Conservation (phyloP, 2,329 filamentous ascomycete genomes). For the Phaeosphaeria sp. region DNA sequence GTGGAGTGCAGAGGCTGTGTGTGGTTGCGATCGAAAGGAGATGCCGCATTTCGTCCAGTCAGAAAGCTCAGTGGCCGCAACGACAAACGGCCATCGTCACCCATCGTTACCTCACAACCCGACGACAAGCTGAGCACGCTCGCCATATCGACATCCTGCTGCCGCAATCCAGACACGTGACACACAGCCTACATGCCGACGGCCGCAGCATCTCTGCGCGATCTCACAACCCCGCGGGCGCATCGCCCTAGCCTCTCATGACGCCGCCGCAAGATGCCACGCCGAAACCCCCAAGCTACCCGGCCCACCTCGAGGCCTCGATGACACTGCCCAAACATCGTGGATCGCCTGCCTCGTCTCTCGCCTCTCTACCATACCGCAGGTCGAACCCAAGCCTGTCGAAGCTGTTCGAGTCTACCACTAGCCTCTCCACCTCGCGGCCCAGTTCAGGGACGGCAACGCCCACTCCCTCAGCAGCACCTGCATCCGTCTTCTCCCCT, state of each 20-base stretch:
- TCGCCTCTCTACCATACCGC: conserved; percentile 62
- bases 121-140: conserved; percentile 7
- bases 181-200: conserved; percentile 43
- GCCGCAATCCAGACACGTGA: not conserved
- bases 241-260: conserved; percentile 48
- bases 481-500: conserved; percentile 55
- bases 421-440: conserved; percentile 50
- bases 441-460: conserved; percentile 54
- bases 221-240: conserved; percentile 40
- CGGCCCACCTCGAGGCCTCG: conserved; percentile 70
- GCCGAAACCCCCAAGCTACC: conserved; percentile 44
- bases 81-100: conserved; percentile 28
- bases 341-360: conserved; percentile 65
- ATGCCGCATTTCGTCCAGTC: conserved; percentile 39
- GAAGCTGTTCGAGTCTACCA: conserved; percentile 60
- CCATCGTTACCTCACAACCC: conserved; percentile 17
- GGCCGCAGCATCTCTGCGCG: conserved; percentile 35
- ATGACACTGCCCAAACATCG: conserved; percentile 67
- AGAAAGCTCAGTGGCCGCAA: conserved; percentile 43
- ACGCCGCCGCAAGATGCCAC: conserved; percentile 50
- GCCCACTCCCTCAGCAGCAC: conserved; percentile 44
- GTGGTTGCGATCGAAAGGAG: conserved; percentile 22
- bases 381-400: conserved; percentile 60
- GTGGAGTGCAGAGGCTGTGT: not conserved
- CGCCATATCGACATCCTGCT: not conserved